Base-by-base conservation (phyloP, 768 basidiomycete species). In the Ephemerocybe angulata region DNA sequence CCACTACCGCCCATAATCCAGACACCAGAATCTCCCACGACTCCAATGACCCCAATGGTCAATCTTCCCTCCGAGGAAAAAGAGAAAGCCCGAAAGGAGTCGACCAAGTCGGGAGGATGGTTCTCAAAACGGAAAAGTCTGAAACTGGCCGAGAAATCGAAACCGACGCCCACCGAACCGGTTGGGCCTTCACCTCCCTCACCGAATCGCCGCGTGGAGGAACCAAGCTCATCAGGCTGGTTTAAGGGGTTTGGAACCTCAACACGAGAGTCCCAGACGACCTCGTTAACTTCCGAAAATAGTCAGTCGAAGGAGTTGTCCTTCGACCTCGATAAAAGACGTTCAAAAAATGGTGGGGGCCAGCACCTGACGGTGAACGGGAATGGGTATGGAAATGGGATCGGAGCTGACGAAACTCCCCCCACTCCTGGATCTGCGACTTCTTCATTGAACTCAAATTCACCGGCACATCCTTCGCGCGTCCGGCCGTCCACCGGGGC, bases 61-160 rank as follows among this genome's bases (percentile, higher is more conserved):
- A 74, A 73, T 63, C 74, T 72, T 63, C 66, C 67, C 48, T 54
- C 61, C 3, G 63, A 67, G 63, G 61, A 77, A 62, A 63, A 73
- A 63, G 62, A 77, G 22, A 69, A 67, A 54, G 60, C 73, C 13
- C 75, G 72, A 40, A 73, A 73, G 53, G 78, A 77, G 59, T 59
- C 61, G n/a, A 57, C 51, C 22, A 44, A 38, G 19, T 31, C 72
- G 15, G 72, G 73, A 33, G 58, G 62, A 3, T 85, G 83, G 82
- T 83, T 82, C 60, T 61, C 65, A 28, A 80, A 78, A 63, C 74
- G 81, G 50, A 83, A 78, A 66, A 82, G 78, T 60, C 64, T 80
- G 55, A 69, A 70, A 49, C 33, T 71, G 28, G 65, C 64, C 13
- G 70, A 78, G 22, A 74, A 75, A 40, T 30, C 59, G 17, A 56